These are phyloP conservation scores for Penicillium expansum DNA, from an alignment of 2,329 filamentous ascomycete genomes.

Conservation along the genomic window DNA sequence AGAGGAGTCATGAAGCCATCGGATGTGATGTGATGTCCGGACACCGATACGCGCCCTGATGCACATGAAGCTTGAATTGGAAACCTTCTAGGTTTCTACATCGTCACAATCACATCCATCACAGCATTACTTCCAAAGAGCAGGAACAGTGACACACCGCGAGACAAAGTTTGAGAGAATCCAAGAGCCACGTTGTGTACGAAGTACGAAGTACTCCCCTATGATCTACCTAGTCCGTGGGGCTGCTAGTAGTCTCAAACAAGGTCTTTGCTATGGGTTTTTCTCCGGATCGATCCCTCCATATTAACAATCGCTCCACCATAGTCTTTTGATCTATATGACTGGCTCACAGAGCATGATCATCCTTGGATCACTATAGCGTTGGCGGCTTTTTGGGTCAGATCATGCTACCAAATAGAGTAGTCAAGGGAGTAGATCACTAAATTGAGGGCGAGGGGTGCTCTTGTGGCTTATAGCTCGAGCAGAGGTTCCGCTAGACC, in stretches of 20 bases:
- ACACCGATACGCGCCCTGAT: slow-evolving; percentile 17
- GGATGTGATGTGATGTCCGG: slow-evolving; percentile 11
- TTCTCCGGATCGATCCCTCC: slow-evolving; percentile 2
- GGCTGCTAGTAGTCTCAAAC: background rate
- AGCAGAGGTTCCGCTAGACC: background rate
- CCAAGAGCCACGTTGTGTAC: slow-evolving; percentile 16
- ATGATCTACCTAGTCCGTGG: slow-evolving; percentile 5
- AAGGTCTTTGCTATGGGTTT: background rate
- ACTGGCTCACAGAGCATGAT: slow-evolving; percentile 12
- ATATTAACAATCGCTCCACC: slow-evolving; percentile 6
- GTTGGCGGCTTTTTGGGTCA: slow-evolving; percentile 6
- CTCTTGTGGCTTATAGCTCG: background rate
- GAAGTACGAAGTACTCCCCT: background rate
- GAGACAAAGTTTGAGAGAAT: background rate
- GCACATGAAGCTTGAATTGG: slow-evolving; percentile 18
- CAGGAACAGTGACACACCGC: background rate
- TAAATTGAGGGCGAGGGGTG: background rate
- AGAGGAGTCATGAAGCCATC: background rate
- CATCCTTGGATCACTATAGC: slow-evolving; percentile 5
- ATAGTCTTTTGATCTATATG: background rate
- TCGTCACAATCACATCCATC: slow-evolving; percentile 1
- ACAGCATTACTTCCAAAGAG: background rate
- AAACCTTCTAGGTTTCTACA: background rate
- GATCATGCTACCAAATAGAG: slow-evolving; percentile 3
- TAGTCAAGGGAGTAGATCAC: slow-evolving; percentile 8